Percentiles rank a stretch among this genome's conserved stretches.
These are phyloP conservation scores for Fusarium azukiicola DNA, from an alignment of 2,329 filamentous ascomycete genomes.

Conservation along the genomic window DNA sequence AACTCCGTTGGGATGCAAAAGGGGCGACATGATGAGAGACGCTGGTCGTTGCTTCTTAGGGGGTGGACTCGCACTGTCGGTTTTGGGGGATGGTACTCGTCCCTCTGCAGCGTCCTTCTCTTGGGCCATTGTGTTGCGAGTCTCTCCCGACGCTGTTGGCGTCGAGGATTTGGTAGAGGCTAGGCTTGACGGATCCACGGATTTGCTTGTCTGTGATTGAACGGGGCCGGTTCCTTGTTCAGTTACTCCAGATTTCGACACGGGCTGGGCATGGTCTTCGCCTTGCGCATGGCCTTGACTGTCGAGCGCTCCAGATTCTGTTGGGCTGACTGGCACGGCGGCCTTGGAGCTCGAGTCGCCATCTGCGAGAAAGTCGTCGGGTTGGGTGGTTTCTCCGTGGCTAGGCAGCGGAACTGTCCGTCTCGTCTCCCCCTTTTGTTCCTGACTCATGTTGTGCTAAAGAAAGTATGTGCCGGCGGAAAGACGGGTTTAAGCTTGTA, in stretches of 20 bases:
- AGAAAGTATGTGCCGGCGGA: constrained; percentile 30
- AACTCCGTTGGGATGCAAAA: constrained; percentile 63
- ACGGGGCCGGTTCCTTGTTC: constrained; percentile 7
- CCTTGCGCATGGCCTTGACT: constrained; percentile 10
- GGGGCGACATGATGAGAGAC: constrained; percentile 53
- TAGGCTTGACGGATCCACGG: background rate
- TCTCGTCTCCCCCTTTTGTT: constrained; percentile 28
- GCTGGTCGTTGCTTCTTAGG: constrained; percentile 38
- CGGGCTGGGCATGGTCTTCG: background rate
- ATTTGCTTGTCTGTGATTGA: constrained; percentile 20
- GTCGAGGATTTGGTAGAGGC: background rate
- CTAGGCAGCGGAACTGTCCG: constrained; percentile 33
- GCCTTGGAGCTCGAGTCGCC: constrained; percentile 11
- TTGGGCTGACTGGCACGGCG: constrained; percentile 2
- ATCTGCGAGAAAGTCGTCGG: constrained; percentile 19
- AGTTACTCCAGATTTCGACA: background rate
- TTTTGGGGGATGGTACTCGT: constrained; percentile 17
- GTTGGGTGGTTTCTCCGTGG: constrained; percentile 25
- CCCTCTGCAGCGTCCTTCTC: constrained; percentile 25
- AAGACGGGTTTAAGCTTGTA: constrained; percentile 44
- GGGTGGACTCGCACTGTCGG: constrained; percentile 4
- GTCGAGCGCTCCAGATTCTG: constrained; percentile 1
- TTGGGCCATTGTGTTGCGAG: constrained; percentile 14
- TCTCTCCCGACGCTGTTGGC: background rate
- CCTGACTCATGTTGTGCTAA: constrained; percentile 36